Evolutionary conservation across 257 asterid species (phyloP).

Genomic region (Henckelia pumila): DNA sequence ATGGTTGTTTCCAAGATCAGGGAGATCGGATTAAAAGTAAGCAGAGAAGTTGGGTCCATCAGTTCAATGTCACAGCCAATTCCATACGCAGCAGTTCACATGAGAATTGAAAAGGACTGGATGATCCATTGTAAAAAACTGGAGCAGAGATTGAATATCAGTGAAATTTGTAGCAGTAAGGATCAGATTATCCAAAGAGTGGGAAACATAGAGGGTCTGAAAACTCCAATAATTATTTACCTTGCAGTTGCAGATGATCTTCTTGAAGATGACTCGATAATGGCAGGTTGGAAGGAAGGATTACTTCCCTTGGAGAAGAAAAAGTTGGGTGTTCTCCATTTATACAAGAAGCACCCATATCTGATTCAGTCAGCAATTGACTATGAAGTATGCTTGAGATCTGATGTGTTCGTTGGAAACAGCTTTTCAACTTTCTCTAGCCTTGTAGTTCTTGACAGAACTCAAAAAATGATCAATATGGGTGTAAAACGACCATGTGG

Average conservation of each 20-base stretch:
- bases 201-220: constrained; percentile 55
- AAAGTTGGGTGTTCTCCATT: constrained; percentile 55
- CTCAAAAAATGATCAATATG: constrained; percentile 53
- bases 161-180: constrained; percentile 77
- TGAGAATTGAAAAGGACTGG: constrained; percentile 98
- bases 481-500: constrained; percentile 49
- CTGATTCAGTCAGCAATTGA: constrained; percentile 85
- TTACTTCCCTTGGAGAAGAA: constrained; percentile 74
- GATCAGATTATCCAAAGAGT: constrained; percentile 68
- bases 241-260: constrained; percentile 90
- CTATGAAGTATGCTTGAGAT: constrained; percentile 86
- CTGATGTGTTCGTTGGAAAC: constrained; percentile 83
- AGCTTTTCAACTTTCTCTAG: constrained; percentile 93
- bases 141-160: constrained; percentile 60
- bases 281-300: constrained; percentile 73
- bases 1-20: constrained; percentile 65
- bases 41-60: not conserved
- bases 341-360: constrained; percentile 67
- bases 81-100: constrained; percentile 81
- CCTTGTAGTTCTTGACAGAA: constrained; percentile 86
- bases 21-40: constrained; percentile 43
- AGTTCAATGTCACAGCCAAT: constrained; percentile 12
- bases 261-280: constrained; percentile 65
- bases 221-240: constrained; percentile 53
- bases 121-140: constrained; percentile 88